A percentile compares a stretch with the other conserved stretches of the same genome.
Conservation (phyloP, 768 basidiomycete genomes). For the Mrakia hoshinonis region DNA sequence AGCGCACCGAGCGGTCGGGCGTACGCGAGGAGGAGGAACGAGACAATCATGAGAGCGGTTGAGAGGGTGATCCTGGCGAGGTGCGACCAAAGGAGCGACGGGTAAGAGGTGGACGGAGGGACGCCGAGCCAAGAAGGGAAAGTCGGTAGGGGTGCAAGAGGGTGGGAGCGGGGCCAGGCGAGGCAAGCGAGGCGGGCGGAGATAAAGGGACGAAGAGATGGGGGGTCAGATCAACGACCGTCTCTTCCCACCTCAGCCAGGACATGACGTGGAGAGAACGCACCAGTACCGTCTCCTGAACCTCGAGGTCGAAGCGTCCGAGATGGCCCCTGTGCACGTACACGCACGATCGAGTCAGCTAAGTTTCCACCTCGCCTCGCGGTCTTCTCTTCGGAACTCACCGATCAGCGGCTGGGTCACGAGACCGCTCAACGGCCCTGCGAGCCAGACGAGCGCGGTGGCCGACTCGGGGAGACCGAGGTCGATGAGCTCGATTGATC, state of each 20-base stretch:
- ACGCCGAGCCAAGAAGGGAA: too few relatives aligned
- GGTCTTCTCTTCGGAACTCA: too few relatives aligned
- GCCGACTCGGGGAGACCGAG: conserved; percentile 76
- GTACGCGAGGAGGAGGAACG: conserved; percentile 73
- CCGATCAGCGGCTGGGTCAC: conserved; percentile 97
- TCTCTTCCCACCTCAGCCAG: neutral
- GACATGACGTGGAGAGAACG: too few relatives aligned
- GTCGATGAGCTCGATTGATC: conserved; percentile 31
- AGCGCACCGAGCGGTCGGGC: conserved; percentile 63
- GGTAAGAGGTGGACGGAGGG: too few relatives aligned
- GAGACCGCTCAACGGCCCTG: conserved; percentile 66
- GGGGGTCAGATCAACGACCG: neutral
- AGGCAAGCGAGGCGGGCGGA: too few relatives aligned
- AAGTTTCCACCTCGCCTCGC: too few relatives aligned
- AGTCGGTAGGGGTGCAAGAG: too few relatives aligned
- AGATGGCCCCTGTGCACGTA: conserved; percentile 92
- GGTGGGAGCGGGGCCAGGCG: too few relatives aligned
- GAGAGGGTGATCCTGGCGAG: conserved; percentile 73
- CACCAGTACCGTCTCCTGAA: conserved; percentile 81
- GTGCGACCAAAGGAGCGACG: neutral
- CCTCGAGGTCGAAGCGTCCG: conserved; percentile 84
- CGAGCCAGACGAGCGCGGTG: conserved; percentile 85
- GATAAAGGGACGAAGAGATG: too few relatives aligned
- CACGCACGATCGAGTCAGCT: neutral
- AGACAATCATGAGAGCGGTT: conserved; percentile 66